Evolutionary conservation across 1,284 basidiomycete species (phyloP), one percentile per base, ranked within the genome.

Genomic region (Tilletia setariae): DNA sequence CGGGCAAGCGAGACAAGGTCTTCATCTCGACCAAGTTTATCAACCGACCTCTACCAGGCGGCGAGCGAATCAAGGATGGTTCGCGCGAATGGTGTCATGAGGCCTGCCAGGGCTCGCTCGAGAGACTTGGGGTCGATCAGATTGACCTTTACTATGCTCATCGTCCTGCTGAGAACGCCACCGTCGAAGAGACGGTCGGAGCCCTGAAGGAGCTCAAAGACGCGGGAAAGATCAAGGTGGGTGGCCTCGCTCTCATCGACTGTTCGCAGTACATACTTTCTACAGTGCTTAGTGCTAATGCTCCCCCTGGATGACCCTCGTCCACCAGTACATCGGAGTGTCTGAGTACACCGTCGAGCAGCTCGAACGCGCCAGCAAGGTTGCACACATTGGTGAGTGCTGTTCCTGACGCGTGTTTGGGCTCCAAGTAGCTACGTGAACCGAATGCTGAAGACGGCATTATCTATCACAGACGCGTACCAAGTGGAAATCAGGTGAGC

Each of bases 171-270:
- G 64, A 66, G 19, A 63, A 67, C n/a, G 88, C 89, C 63, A 64
- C 65, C 44, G 87, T 90, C 77, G 87, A 88, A 74, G 89, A 90
- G 83, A 93, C 91, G 15, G 92, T 90, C 88, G 76, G 81, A 44
- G 90, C 87, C 8, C 86, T 92, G 86, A 91, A 93, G 82, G 85
- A 86, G 73, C 86, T 92, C 65, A 88, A 89, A 64, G 89, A 91
- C 70, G 85, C 86, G 53, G 89, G 89, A 19, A 81, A 90, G 65
- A 87, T 85, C 3, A 90, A 21, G 30, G 56, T 61, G 32, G 19
- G 56, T 19, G 1, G 11, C 11, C 35, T n/a, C 11, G 35, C 35
- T 40, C 35, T 40, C 46, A 16, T 23, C n/a, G n/a, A n/a, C n/a
- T n/a, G n/a, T n/a, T n/a, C n/a, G n/a, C n/a, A n/a, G n/a, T n/a